phyloP scores from a whole-genome alignment of 257 asterid species.

The Scutellaria barbata region DNA sequence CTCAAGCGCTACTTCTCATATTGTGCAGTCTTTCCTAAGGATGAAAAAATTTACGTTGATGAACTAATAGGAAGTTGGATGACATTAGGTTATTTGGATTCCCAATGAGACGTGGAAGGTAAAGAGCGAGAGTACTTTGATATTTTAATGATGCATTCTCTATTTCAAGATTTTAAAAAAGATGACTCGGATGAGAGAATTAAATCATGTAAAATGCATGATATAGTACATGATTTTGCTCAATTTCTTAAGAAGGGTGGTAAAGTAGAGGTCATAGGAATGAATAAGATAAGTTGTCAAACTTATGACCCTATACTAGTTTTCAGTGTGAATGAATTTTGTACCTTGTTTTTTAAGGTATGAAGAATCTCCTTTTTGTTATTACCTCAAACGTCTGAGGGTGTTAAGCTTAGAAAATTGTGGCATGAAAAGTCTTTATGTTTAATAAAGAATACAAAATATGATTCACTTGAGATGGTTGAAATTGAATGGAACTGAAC shows the following conservation, averaged over 20 bases:
- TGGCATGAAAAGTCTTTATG: constrained; percentile 6
- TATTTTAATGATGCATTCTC: no score
- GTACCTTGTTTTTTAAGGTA: neutral
- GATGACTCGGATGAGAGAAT: no score
- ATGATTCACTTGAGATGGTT: constrained; percentile 39
- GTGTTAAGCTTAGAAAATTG: neutral
- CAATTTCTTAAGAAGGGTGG: constrained; percentile 6
- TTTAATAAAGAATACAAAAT: constrained; percentile 27
- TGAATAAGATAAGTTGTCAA: neutral
- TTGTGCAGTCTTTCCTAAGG: constrained; percentile 56
- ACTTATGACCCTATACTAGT: neutral
- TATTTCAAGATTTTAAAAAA: no score
- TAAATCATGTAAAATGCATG: no score
- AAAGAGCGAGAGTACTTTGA: no score
- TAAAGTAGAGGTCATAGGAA: neutral
- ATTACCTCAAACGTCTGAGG: neutral
- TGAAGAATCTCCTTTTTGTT: neutral
- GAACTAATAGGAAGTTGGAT: no score
- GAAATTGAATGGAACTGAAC: constrained; percentile 12
- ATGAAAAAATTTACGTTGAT: constrained; percentile 35
- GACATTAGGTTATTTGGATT: no score
- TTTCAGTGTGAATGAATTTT: neutral
- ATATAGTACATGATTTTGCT: no score
- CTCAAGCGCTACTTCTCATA: constrained; percentile 50
- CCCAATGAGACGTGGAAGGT: no score